Evolutionary conservation across 106 monocot species (phyloP).

Genomic region (Xerophyta viscosa): DNA sequence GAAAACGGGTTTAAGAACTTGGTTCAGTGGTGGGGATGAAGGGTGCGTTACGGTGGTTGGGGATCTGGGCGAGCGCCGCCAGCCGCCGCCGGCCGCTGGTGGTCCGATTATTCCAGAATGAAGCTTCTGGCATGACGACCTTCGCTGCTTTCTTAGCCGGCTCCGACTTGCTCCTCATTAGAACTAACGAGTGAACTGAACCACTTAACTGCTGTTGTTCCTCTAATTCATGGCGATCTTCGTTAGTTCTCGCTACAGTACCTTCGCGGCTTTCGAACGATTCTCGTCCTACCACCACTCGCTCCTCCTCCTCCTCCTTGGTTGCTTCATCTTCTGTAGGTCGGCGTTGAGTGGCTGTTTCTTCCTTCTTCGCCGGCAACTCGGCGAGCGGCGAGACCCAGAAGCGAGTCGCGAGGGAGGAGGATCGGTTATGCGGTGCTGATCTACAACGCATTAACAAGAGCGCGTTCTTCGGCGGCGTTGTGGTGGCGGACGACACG

Average conservation of each 20-base stretch:
- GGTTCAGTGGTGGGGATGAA: not conserved
- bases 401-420: conserved; percentile 17
- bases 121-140: conserved; percentile 21
- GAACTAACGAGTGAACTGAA: conserved; percentile 31
- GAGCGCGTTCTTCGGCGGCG: conserved; percentile 86
- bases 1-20: not conserved
- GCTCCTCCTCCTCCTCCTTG: conserved; percentile 3
- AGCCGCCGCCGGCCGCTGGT: conserved; percentile 9
- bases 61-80: not conserved
- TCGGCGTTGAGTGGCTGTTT: not conserved
- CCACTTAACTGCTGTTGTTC: not conserved
- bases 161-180: conserved; percentile 68
- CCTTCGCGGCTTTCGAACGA: not conserved
- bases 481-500: conserved; percentile 22
- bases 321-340: not conserved
- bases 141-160: conserved; percentile 46
- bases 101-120: conserved; percentile 21
- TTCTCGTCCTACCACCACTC: not conserved
- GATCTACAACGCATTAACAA: conserved; percentile 90
- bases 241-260: not conserved
- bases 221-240: conserved; percentile 3
- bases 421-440: conserved; percentile 59
- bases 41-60: not conserved
- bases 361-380: not conserved
- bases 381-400: not conserved